Conservation (phyloP, 1,139 yeast species). For the Diutina mesorugosa region DNA sequence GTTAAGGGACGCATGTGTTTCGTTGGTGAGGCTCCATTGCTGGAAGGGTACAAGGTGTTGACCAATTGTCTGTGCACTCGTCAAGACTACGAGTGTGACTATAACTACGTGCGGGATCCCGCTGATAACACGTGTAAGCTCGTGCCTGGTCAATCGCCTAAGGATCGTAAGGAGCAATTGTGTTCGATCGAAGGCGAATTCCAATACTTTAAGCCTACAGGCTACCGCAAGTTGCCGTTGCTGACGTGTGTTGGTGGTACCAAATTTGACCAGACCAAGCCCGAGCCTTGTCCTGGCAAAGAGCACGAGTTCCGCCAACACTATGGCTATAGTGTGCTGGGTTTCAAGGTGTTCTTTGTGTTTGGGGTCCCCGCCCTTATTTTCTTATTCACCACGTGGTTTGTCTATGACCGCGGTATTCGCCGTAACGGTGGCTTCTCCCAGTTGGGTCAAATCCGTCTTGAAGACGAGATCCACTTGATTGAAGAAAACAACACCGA, state of each 20-base stretch:
- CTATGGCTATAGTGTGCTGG: constrained; percentile 46
- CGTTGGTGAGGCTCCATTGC: constrained; percentile 64
- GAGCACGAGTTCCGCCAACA: constrained; percentile 47
- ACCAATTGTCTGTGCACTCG: constrained; percentile 78
- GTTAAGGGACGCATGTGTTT: constrained; percentile 51
- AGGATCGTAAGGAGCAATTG: constrained; percentile 43
- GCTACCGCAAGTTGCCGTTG: constrained; percentile 62
- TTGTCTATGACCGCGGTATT: constrained; percentile 72
- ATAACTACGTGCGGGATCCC: constrained; percentile 52
- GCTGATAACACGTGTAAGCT: constrained; percentile 78
- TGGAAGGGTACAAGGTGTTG: constrained; percentile 43
- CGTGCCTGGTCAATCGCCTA: constrained; percentile 57
- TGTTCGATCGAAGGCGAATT: constrained; percentile 47
- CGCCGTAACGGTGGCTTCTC: constrained; percentile 72
- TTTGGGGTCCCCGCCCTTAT: constrained; percentile 27
- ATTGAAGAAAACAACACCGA: constrained; percentile 60
- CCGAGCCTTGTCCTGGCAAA: constrained; percentile 82
- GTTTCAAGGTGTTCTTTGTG: constrained; percentile 32
- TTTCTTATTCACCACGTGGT: constrained; percentile 46
- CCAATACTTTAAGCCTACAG: constrained; percentile 70
- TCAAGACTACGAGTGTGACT: constrained; percentile 89
- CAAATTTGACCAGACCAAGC: constrained; percentile 51
- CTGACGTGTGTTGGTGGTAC: constrained; percentile 69
- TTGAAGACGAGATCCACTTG: constrained; percentile 53
- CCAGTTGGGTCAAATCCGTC: constrained; percentile 62